Conservation (phyloP, 306 rosid genomes). For the Cotoneaster glaucophyllus region DNA sequence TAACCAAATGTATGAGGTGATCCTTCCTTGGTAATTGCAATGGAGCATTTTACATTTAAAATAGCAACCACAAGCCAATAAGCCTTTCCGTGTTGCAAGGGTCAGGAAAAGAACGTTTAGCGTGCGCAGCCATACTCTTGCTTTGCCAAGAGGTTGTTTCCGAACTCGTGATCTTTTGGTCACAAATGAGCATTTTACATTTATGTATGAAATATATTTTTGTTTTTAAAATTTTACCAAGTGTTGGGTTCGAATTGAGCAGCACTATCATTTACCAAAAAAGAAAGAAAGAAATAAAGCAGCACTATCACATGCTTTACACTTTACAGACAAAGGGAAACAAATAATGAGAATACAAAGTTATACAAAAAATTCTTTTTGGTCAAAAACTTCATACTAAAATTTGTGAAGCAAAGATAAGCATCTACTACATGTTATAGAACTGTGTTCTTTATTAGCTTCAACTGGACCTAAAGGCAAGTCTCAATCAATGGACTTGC, state of each 20-base stretch:
- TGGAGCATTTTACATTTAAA: constrained; percentile 55
- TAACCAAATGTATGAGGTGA: constrained; percentile 57
- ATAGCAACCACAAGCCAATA: no score
- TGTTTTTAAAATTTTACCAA: constrained; percentile 22
- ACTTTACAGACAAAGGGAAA: constrained; percentile 34
- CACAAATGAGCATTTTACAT: constrained; percentile 47
- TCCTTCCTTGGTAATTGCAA: constrained; percentile 88
- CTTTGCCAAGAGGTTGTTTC: no score
- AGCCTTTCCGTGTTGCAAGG: no score
- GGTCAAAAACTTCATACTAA: constrained; percentile 5
- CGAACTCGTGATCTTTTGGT: no score
- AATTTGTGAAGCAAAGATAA: constrained; percentile 22
- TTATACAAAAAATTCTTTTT: neutral
- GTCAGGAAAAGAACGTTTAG: no score
- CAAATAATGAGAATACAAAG: constrained; percentile 39
- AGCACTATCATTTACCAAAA: neutral
- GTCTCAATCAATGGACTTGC: neutral
- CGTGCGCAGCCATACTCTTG: no score
- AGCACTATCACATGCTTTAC: constrained; percentile 37
- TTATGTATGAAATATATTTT: constrained; percentile 30
- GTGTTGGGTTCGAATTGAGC: constrained; percentile 8
- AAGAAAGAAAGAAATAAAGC: neutral
- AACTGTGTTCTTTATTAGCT: neutral
- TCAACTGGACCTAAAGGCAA: neutral
- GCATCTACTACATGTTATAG: neutral